These are phyloP conservation scores for Pichia kudriavzevii DNA, from an alignment of 1,139 yeast genomes.

Conservation along the genomic window DNA sequence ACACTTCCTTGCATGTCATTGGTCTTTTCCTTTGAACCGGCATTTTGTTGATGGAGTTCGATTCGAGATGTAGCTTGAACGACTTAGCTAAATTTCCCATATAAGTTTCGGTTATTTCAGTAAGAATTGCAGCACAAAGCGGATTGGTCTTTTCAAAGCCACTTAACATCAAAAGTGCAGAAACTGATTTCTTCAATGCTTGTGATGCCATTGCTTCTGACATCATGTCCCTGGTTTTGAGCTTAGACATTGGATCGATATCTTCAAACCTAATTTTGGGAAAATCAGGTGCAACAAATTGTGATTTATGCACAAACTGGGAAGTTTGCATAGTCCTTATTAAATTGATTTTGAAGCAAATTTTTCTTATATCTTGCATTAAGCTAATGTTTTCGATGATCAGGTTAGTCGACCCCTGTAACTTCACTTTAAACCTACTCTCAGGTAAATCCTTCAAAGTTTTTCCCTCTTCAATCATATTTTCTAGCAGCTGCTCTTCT, in stretches of 20 bases:
- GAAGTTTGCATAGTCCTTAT: conserved; percentile 90
- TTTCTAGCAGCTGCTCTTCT: conserved; percentile 40
- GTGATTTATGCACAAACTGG: conserved; percentile 66
- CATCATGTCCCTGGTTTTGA: conserved; percentile 57
- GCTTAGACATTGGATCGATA: conserved; percentile 69
- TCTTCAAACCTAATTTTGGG: conserved; percentile 60
- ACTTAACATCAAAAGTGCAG: conserved; percentile 82
- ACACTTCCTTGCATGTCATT: conserved; percentile 38
- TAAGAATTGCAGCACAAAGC: conserved; percentile 67
- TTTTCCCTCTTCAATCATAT: conserved; percentile 22
- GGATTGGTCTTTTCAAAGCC: conserved; percentile 87
- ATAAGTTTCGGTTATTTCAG: conserved; percentile 80
- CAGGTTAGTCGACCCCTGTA: conserved; percentile 54
- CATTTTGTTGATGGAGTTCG: conserved; percentile 43
- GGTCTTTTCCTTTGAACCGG: conserved; percentile 28
- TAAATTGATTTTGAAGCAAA: conserved; percentile 82
- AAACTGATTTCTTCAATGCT: conserved; percentile 60
- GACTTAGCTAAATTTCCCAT: conserved; percentile 68
- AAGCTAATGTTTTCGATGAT: conserved; percentile 61
- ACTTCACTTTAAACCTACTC: conserved; percentile 33
- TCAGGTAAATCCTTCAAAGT: conserved; percentile 32
- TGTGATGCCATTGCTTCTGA: conserved; percentile 54
- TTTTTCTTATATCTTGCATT: conserved; percentile 81
- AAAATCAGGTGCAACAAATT: conserved; percentile 62
- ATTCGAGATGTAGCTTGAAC: conserved; percentile 62